phyloP scores from a whole-genome alignment of 345 rosid species.

The Dipteronia dyeriana region DNA sequence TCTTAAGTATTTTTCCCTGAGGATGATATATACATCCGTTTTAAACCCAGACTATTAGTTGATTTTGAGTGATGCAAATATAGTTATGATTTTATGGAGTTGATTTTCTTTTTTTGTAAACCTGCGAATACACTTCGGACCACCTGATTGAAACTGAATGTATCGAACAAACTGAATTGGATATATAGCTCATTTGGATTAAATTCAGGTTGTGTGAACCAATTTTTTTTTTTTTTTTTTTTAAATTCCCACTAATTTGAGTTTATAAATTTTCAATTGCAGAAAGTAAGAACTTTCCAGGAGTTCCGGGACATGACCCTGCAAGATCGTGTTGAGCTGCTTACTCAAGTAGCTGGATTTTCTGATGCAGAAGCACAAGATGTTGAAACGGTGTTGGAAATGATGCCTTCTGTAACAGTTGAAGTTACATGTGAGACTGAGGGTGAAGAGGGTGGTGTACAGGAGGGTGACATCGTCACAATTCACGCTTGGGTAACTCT shows the following conservation, averaged over 20 bases:
- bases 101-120: neutral
- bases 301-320: conserved; percentile 71
- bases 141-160: neutral
- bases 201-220: neutral
- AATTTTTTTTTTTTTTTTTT: neutral
- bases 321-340: conserved; percentile 79
- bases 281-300: conserved; percentile 90
- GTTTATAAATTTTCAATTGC: conserved; percentile 34
- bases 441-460: conserved; percentile 97
- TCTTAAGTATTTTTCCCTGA: neutral
- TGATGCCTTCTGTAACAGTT: conserved; percentile 85
- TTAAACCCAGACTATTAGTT: neutral
- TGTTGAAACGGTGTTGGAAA: conserved; percentile 78
- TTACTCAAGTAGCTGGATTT: conserved; percentile 77
- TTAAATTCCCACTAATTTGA: neutral
- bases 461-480: conserved; percentile 90
- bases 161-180: neutral
- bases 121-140: neutral
- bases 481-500: conserved; percentile 88
- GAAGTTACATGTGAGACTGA: conserved; percentile 94
- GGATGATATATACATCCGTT: neutral
- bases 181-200: neutral
- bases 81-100: neutral
- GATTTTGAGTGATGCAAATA: neutral
- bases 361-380: conserved; percentile 68